Evolutionary conservation across 2,329 filamentous ascomycete species (phyloP).

Genomic region (Talaromyces islandicus): DNA sequence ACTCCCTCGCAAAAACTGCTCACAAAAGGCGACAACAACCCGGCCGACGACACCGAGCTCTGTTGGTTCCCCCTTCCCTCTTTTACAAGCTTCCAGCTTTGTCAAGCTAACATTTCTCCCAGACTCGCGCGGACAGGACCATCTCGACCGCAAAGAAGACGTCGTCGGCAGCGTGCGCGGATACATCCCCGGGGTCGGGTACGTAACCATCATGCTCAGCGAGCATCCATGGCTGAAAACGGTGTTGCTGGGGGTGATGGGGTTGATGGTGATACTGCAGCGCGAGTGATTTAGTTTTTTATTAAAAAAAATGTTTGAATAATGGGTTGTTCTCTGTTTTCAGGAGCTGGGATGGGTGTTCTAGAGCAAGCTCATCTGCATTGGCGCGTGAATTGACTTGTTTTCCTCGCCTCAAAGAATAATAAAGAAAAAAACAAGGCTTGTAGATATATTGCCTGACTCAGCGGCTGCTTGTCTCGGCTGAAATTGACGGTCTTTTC

Average conservation of each 20-base stretch:
- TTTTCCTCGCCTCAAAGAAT: neutral
- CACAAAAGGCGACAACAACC: constrained; percentile 97
- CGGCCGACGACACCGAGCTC: constrained; percentile 83
- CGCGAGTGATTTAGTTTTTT: constrained; percentile 56
- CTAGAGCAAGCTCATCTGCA: neutral
- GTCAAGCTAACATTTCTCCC: neutral
- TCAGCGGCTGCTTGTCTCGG: neutral
- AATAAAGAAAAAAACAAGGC: neutral
- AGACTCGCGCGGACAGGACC: constrained; percentile 76
- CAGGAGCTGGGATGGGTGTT: neutral
- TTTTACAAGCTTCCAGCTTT: neutral
- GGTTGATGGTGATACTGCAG: constrained; percentile 84
- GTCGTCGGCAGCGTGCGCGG: constrained; percentile 89
- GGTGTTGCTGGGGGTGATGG: constrained; percentile 91
- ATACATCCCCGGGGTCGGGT: constrained; percentile 92
- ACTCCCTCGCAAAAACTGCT: constrained; percentile 55
- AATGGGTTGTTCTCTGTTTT: neutral
- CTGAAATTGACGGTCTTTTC: neutral
- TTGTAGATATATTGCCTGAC: neutral
- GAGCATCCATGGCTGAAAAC: constrained; percentile 98
- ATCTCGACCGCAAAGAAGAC: constrained; percentile 71
- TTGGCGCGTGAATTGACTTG: neutral
- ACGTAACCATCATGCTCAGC: constrained; percentile 90
- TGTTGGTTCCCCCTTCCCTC: constrained; percentile 33
- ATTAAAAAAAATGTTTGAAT: too few relatives aligned